phyloP scores from a whole-genome alignment of 225 moss, liverwort and hornwort species.

The Polytrichum commune region DNA sequence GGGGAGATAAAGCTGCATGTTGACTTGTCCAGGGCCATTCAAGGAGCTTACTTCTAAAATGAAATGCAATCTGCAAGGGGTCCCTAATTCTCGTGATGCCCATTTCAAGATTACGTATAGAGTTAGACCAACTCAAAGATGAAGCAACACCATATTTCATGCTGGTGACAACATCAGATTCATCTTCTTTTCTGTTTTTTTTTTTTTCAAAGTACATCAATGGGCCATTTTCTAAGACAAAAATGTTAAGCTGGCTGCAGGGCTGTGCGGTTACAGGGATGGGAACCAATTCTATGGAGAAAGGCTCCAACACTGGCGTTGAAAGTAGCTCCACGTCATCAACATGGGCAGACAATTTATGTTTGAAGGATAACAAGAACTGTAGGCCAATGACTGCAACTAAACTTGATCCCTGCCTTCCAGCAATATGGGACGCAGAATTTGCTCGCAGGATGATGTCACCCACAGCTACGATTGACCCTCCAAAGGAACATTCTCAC shows the following conservation, averaged over 20 bases:
- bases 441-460: conserved; percentile 12
- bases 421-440: conserved; percentile 22
- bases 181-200: no score
- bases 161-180: no score
- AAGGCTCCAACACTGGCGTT: background rate
- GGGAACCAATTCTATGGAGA: background rate
- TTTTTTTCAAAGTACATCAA: background rate
- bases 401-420: background rate
- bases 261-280: background rate
- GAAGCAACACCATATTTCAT: no score
- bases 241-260: no score
- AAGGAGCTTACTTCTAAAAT: no score
- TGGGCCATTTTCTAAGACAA: background rate
- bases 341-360: background rate
- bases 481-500: conserved; percentile 22
- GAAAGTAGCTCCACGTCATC: background rate
- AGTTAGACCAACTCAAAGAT: no score
- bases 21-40: no score
- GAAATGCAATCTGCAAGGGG: no score
- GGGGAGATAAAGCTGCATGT: no score
- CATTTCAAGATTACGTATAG: no score
- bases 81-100: no score
- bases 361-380: background rate
- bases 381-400: conserved; percentile 8
- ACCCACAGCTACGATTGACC: conserved; percentile 32